Evolutionary conservation across 768 basidiomycete species (phyloP).

Genomic region (Clitopilus hobsonii): DNA sequence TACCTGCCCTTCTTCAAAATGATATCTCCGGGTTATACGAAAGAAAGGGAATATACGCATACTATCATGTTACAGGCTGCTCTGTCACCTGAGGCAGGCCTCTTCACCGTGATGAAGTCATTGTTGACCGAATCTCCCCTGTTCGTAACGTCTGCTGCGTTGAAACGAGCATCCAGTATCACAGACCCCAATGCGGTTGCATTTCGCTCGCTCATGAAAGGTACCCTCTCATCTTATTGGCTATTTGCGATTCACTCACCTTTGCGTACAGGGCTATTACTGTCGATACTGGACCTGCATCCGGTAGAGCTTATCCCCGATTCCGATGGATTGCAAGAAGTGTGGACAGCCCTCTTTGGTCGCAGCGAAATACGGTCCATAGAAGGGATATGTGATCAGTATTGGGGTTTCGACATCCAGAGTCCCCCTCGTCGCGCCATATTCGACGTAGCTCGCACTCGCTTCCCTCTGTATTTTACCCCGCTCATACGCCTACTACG

Average conservation of each 20-base stretch:
- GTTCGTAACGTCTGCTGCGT: constrained; percentile 70
- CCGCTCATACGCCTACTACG: constrained; percentile 70
- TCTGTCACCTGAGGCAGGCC: constrained; percentile 51
- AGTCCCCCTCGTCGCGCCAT: constrained; percentile 70
- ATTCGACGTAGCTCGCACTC: constrained; percentile 75
- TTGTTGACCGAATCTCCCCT: constrained; percentile 68
- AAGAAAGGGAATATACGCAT: constrained; percentile 54
- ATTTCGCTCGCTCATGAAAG: constrained; percentile 81
- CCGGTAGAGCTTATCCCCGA: constrained; percentile 76
- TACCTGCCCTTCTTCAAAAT: constrained; percentile 55
- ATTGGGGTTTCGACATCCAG: constrained; percentile 73
- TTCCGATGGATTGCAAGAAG: constrained; percentile 64
- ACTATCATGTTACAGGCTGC: constrained; percentile 54
- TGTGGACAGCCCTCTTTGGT: constrained; percentile 79
- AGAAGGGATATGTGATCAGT: constrained; percentile 70
- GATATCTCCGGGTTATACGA: constrained; percentile 46
- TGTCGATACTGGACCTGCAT: constrained; percentile 68
- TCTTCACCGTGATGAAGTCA: constrained; percentile 53
- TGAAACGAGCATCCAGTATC: constrained; percentile 62
- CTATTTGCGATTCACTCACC: neutral
- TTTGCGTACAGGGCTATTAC: constrained; percentile 56
- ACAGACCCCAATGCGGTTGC: constrained; percentile 76
- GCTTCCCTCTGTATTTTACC: constrained; percentile 77
- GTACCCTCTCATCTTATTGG: constrained; percentile 29
- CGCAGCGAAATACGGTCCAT: constrained; percentile 65